phyloP scores from a whole-genome alignment of 2,329 filamentous ascomycete species.

The Apiospora sp. region DNA sequence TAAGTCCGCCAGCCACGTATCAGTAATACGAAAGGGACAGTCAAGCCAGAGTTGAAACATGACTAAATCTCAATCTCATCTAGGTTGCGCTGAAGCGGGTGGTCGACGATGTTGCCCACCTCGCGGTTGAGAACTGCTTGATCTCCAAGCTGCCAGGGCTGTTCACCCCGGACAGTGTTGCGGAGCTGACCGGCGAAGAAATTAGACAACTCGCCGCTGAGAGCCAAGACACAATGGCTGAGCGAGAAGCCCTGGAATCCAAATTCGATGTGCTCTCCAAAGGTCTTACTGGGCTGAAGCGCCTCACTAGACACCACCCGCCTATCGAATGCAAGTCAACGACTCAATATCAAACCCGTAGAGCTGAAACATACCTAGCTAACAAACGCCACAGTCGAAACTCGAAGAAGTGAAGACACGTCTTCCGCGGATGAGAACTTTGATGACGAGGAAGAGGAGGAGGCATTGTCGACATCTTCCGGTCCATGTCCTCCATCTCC shows the following conservation, averaged over 20 bases:
- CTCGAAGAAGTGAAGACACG: background rate
- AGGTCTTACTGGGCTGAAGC: slow-evolving; percentile 21
- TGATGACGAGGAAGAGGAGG: background rate
- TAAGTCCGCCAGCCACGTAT: slow-evolving; percentile 12
- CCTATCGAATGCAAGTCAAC: background rate
- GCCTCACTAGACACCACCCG: slow-evolving; percentile 17
- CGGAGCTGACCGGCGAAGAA: slow-evolving; percentile 31
- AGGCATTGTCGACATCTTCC: background rate
- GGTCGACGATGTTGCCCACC: slow-evolving; percentile 37
- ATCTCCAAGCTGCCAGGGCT: slow-evolving; percentile 33
- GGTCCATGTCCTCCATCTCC: background rate
- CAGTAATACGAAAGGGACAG: no score
- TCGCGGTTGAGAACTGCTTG: slow-evolving; percentile 38
- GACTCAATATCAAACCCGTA: background rate
- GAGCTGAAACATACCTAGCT: background rate
- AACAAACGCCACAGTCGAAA: background rate
- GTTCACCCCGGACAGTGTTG: slow-evolving; percentile 35
- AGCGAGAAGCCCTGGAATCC: slow-evolving; percentile 34
- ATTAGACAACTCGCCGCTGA: slow-evolving; percentile 35
- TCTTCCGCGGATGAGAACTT: background rate
- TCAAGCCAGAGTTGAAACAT: background rate
- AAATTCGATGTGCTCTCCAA: slow-evolving; percentile 33
- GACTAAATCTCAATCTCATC: background rate
- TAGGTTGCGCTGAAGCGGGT: slow-evolving; percentile 39
- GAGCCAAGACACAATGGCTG: slow-evolving; percentile 28